Conservation (phyloP, 495 filamentous ascomycete genomes). For the Penicillium flavigenum region DNA sequence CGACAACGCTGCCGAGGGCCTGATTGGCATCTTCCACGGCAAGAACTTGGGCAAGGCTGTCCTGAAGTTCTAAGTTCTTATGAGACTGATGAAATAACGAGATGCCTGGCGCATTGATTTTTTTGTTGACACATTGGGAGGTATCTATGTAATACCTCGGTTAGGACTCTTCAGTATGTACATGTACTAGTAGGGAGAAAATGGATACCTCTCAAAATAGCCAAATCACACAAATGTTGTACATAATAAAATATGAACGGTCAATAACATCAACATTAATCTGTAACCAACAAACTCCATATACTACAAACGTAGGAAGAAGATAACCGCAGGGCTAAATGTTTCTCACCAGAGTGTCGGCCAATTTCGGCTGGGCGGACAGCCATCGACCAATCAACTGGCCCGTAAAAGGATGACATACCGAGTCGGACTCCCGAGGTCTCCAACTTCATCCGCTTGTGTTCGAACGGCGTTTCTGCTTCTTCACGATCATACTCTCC, state of each 20-base stretch:
- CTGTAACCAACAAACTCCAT: background rate
- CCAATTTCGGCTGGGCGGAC: constrained; percentile 48
- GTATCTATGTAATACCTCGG: constrained; percentile 9
- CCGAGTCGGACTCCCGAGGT: constrained; percentile 49
- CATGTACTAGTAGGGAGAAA: background rate
- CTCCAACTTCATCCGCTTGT: constrained; percentile 39
- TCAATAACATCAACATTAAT: background rate
- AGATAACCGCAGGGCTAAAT: constrained; percentile 18
- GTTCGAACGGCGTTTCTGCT: constrained; percentile 26
- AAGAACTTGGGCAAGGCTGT: constrained; percentile 94
- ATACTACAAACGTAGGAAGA: background rate
- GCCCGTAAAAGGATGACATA: constrained; percentile 45
- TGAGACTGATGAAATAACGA: constrained; percentile 17
- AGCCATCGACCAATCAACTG: constrained; percentile 43
- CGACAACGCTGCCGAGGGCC: constrained; percentile 75
- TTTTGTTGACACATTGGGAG: constrained; percentile 6
- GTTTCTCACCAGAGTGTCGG: constrained; percentile 37
- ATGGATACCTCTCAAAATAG: background rate
- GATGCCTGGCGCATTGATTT: constrained; percentile 15
- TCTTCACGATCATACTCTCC: constrained; percentile 26
- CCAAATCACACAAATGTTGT: background rate
- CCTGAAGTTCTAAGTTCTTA: constrained; percentile 59
- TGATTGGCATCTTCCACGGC: constrained; percentile 83
- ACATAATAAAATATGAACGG: background rate
- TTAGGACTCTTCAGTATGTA: constrained; percentile 2